These are phyloP conservation scores for Aspergillus sp. DNA, from an alignment of 2,329 filamentous ascomycete species.

Conservation along the genomic window DNA sequence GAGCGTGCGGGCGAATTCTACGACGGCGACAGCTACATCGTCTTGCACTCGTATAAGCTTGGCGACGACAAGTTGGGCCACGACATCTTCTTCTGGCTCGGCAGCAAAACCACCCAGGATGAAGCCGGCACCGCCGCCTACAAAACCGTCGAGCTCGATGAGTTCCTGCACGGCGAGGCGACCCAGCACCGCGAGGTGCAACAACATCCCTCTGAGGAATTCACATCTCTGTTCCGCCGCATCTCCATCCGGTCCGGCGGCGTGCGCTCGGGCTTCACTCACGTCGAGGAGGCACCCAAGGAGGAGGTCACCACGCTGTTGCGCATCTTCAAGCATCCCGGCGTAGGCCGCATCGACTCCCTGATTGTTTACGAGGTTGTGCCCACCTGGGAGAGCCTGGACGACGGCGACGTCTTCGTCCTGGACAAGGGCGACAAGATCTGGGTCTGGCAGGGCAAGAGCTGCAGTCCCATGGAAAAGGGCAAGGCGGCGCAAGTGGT, in stretches of 20 bases:
- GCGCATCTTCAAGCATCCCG: constrained; percentile 62
- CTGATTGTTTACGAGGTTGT: constrained; percentile 65
- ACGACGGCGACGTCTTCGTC: constrained; percentile 67
- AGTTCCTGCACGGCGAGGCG: constrained; percentile 62
- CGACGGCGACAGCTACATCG: constrained; percentile 68
- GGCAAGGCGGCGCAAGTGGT: constrained; percentile 67
- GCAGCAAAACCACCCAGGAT: constrained; percentile 64
- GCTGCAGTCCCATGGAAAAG: constrained; percentile 68
- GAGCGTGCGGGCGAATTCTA: constrained; percentile 61
- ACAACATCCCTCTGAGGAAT: constrained; percentile 58
- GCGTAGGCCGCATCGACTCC: constrained; percentile 46
- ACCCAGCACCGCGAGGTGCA: constrained; percentile 67
- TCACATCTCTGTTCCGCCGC: constrained; percentile 60
- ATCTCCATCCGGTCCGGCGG: constrained; percentile 62
- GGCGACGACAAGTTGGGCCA: constrained; percentile 54
- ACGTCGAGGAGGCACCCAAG: constrained; percentile 55
- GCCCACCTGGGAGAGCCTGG: constrained; percentile 60
- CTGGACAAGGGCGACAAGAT: constrained; percentile 64
- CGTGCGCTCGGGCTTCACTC: constrained; percentile 61
- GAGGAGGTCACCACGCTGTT: constrained; percentile 54
- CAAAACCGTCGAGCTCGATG: constrained; percentile 70
- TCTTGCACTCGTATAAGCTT: constrained; percentile 60
- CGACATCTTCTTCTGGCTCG: constrained; percentile 71
- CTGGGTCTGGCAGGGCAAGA: constrained; percentile 68
- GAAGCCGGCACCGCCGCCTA: constrained; percentile 68